phyloP scores from a whole-genome alignment of 371 early-diverging fungal genomes.

The Zychaea mexicana region DNA sequence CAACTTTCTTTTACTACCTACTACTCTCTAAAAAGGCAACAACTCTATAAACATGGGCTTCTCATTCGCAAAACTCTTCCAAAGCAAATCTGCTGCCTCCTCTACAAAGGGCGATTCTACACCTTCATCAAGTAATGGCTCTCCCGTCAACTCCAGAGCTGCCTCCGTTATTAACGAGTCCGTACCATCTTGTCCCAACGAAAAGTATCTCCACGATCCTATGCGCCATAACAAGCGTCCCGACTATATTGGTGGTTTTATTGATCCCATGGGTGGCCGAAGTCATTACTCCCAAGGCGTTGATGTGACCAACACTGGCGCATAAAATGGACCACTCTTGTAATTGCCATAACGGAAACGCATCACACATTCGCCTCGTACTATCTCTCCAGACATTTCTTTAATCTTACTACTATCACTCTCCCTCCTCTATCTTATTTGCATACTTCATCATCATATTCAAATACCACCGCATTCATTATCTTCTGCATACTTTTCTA shows the following conservation, averaged over 20 bases:
- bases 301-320: slow-evolving; percentile 36
- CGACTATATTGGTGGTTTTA: slow-evolving; percentile 31
- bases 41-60: slow-evolving; percentile 5
- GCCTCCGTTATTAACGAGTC: background rate
- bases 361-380: no score
- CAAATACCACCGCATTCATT: no score
- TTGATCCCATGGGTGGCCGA: slow-evolving; percentile 47
- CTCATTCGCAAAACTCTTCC: slow-evolving; percentile 8
- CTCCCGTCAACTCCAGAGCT: slow-evolving; percentile 6
- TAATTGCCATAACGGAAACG: no score
- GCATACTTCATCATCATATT: no score
- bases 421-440: no score
- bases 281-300: slow-evolving; percentile 19
- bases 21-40: background rate
- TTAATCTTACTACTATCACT: no score
- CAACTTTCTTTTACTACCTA: no score
- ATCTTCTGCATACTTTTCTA: no score
- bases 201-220: slow-evolving; percentile 37
- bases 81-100: background rate
- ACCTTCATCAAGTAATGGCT: slow-evolving; percentile 1
- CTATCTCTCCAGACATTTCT: no score
- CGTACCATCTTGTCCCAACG: slow-evolving; percentile 3
- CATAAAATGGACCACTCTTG: no score
- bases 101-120: slow-evolving; percentile 5
- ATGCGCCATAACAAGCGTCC: slow-evolving; percentile 40